Evolutionary conservation across 805 yeast species (phyloP).

Genomic region (Sungouiella thailandica): DNA sequence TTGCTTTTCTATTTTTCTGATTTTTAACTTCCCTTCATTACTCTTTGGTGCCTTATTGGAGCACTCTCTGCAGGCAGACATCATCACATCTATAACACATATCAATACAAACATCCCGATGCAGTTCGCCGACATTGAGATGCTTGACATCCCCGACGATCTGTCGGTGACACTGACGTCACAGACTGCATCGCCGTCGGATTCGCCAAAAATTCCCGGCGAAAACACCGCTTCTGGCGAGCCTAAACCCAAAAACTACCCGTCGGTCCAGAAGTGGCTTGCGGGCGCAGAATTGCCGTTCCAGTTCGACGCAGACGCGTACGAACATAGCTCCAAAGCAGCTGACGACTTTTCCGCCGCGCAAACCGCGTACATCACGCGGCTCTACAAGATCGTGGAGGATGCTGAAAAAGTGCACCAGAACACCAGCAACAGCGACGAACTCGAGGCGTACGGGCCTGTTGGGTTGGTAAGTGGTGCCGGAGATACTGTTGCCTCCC

Average conservation of each 20-base stretch:
- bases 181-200: conserved; percentile 25
- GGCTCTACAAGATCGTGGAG: conserved; percentile 50
- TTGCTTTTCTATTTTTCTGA: no score
- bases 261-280: conserved; percentile 47
- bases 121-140: conserved; percentile 25
- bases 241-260: conserved; percentile 17
- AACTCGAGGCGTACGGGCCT: conserved; percentile 19
- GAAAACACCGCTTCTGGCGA: no score
- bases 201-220: conserved; percentile 3
- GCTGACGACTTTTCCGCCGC: conserved; percentile 35
- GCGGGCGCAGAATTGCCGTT: conserved; percentile 30
- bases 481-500: conserved; percentile 11
- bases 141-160: conserved; percentile 40
- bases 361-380: conserved; percentile 45
- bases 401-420: conserved; percentile 18
- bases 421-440: conserved; percentile 12
- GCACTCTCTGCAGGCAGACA: background rate
- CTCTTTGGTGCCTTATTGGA: no score
- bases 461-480: conserved; percentile 29
- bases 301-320: conserved; percentile 40
- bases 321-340: conserved; percentile 29
- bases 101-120: conserved; percentile 3
- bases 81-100: background rate
- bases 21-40: no score
- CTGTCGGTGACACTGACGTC: conserved; percentile 17